phyloP scores from a whole-genome alignment of 345 rosid genomes.

The Arabis hirsuta region DNA sequence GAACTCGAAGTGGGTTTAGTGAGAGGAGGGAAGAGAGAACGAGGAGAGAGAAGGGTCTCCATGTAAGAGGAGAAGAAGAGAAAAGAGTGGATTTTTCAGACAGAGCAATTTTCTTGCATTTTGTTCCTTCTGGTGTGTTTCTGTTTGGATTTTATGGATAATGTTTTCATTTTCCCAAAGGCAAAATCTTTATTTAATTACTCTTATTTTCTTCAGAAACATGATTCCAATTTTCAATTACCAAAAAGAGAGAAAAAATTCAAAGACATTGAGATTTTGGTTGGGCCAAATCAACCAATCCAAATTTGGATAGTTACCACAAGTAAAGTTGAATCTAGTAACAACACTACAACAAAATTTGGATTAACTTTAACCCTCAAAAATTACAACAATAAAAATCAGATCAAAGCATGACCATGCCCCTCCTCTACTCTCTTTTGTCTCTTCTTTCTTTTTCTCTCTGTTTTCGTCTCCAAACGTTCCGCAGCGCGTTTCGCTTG shows the following conservation, averaged over 20 bases:
- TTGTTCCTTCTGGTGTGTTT: not conserved
- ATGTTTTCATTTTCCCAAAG: constrained; percentile 13
- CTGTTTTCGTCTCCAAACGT: constrained; percentile 56
- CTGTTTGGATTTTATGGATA: constrained; percentile 21
- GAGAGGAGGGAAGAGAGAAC: constrained; percentile 21
- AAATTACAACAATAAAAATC: constrained; percentile 12
- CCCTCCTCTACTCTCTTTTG: constrained; percentile 57
- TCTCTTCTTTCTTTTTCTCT: constrained; percentile 63
- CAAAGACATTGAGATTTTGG: constrained; percentile 22
- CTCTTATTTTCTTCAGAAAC: no score
- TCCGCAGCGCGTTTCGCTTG: constrained; percentile 61
- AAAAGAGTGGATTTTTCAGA: not conserved
- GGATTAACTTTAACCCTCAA: constrained; percentile 1
- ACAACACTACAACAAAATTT: constrained; percentile 18
- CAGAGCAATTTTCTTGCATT: constrained; percentile 2
- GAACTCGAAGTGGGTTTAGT: constrained; percentile 12
- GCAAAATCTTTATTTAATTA: not conserved
- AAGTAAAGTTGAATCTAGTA: not conserved
- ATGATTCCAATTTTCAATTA: no score
- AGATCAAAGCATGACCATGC: constrained; percentile 48
- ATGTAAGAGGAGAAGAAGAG: constrained; percentile 16
- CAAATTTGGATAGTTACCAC: constrained; percentile 28
- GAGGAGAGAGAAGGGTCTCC: constrained; percentile 36
- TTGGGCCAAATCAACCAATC: constrained; percentile 38
- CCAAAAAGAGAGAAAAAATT: no score